phyloP scores from a whole-genome alignment of 2,329 filamentous ascomycete genomes.

The Claviceps sorghi region DNA sequence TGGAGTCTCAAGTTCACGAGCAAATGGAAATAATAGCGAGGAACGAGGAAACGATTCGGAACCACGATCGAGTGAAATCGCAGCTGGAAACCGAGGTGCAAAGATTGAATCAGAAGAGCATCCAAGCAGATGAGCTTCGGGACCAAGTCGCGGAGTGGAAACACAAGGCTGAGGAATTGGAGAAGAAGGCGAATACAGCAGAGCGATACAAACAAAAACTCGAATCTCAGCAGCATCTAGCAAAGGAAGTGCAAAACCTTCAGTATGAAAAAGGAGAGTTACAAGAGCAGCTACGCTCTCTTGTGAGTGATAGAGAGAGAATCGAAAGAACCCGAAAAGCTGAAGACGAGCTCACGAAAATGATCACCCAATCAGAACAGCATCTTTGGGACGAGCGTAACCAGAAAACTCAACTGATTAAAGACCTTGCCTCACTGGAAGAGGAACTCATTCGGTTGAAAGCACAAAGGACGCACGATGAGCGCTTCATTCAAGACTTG shows the following conservation, averaged over 20 bases:
- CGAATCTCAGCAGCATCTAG: slow-evolving; percentile 38
- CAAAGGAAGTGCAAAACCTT: slow-evolving; percentile 40
- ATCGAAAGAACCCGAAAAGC: slow-evolving; percentile 20
- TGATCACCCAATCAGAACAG: slow-evolving; percentile 27
- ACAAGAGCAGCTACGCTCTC: slow-evolving; percentile 29
- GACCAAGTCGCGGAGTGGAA: slow-evolving; percentile 47
- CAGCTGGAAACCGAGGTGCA: slow-evolving; percentile 44
- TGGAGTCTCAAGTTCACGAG: slow-evolving; percentile 45
- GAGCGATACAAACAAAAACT: slow-evolving; percentile 50
- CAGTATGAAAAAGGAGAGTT: slow-evolving; percentile 40
- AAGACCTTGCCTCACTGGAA: slow-evolving; percentile 29
- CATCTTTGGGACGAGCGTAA: slow-evolving; percentile 28
- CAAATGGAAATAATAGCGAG: slow-evolving; percentile 55
- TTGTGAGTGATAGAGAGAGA: slow-evolving; percentile 22
- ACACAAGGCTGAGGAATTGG: slow-evolving; percentile 41
- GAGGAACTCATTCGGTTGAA: slow-evolving; percentile 33
- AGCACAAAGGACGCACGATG: slow-evolving; percentile 33
- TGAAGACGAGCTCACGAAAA: slow-evolving; percentile 25
- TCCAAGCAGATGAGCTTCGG: slow-evolving; percentile 35
- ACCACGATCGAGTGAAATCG: slow-evolving; percentile 22
- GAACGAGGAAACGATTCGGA: slow-evolving; percentile 41
- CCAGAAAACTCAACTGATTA: slow-evolving; percentile 31
- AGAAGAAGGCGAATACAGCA: slow-evolving; percentile 48
- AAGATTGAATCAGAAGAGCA: slow-evolving; percentile 29
- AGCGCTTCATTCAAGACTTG: slow-evolving; percentile 41